Evolutionary conservation across 192 early-diverging fungal genomes (phyloP).

Genomic region (Coemansia sp.): DNA sequence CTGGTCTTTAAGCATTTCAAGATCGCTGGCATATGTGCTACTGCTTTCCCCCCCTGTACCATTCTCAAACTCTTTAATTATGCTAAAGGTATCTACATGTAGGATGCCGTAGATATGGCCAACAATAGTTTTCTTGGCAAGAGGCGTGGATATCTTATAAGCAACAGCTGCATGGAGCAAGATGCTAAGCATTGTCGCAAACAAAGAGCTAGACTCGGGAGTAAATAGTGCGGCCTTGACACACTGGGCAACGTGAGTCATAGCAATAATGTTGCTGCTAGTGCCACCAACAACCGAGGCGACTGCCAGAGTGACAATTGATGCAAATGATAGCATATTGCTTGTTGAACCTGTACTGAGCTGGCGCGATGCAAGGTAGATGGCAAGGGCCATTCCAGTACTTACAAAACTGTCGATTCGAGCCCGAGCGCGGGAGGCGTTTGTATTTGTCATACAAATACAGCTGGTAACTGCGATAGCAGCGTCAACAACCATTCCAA

Average conservation of each 20-base stretch:
- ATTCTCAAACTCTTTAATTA: not conserved
- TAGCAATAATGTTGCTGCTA: not conserved
- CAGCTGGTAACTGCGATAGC: conserved; percentile 1
- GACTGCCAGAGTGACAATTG: not conserved
- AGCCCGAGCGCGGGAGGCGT: not conserved
- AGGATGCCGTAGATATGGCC: not conserved
- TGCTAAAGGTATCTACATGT: not conserved
- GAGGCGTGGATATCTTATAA: not conserved
- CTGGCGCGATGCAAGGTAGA: not conserved
- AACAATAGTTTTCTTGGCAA: not conserved
- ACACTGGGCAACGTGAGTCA: not conserved
- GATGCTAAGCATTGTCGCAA: not conserved
- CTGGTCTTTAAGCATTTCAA: not conserved
- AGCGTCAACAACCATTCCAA: not conserved
- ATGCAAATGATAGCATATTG: not conserved
- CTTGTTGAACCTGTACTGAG: not conserved
- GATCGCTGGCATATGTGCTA: too few species aligned
- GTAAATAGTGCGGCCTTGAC: not conserved
- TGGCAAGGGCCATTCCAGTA: not conserved
- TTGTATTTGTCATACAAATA: not conserved
- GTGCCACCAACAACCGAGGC: not conserved
- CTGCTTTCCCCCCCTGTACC: not conserved
- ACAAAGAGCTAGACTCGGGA: not conserved
- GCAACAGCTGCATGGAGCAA: not conserved
- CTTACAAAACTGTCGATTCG: conserved; percentile 2